Conservation (phyloP, 1,284 basidiomycete species). For the Trametes pubescens region DNA sequence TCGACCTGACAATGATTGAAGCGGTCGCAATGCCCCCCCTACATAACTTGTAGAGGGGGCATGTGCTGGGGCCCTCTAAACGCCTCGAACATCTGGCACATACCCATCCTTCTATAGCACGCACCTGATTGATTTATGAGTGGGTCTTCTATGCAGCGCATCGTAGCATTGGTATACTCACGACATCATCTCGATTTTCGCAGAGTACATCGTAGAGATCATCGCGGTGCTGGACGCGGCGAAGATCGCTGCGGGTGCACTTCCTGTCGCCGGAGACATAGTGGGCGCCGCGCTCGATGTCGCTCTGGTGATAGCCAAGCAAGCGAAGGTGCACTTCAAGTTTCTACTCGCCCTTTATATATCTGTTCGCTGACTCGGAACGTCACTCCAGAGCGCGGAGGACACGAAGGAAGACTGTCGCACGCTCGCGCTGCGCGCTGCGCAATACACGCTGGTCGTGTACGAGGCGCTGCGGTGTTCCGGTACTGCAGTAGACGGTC, state of each 20-base stretch:
- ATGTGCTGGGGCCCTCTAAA: neutral
- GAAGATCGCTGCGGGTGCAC: neutral
- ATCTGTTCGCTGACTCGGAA: neutral
- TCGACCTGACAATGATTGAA: neutral
- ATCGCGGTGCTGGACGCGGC: constrained; percentile 9
- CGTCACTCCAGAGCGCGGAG: constrained; percentile 2
- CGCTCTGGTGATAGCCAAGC: neutral
- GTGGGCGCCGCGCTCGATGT: neutral
- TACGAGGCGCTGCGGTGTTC: constrained; percentile 3
- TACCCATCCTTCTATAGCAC: neutral
- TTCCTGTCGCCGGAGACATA: neutral
- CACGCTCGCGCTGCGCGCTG: constrained; percentile 6
- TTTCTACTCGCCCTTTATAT: neutral
- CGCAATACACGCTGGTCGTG: neutral
- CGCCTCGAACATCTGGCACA: neutral
- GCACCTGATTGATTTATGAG: neutral
- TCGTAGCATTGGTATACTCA: no score
- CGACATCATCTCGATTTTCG: no score
- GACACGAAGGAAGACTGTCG: constrained; percentile 9
- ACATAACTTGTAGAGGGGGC: constrained; percentile 9
- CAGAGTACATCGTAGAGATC: neutral
- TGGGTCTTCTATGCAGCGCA: no score
- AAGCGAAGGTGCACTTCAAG: constrained; percentile 2
- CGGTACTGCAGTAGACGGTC: constrained; percentile 7
- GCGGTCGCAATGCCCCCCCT: constrained; percentile 1